These are phyloP conservation scores for Linum usitatissimum DNA, from an alignment of 345 rosid genomes.

Conservation along the genomic window DNA sequence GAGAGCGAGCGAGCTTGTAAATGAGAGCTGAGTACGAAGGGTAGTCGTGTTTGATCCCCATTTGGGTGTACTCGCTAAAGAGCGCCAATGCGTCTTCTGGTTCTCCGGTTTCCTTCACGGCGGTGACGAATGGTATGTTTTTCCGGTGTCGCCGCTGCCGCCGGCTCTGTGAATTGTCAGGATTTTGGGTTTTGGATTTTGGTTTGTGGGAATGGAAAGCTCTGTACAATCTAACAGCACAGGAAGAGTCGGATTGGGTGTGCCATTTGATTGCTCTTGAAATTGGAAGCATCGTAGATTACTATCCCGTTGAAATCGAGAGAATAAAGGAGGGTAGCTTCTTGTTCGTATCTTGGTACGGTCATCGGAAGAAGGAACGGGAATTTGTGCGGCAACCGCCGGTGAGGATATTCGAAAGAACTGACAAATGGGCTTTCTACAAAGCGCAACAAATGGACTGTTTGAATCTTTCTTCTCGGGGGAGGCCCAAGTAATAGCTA, in stretches of 20 bases:
- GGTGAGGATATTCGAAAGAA: too few species aligned
- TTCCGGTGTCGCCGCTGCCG: constrained; percentile 22
- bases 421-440: too few species aligned
- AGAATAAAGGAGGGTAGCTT: too few species aligned
- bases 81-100: constrained; percentile 63
- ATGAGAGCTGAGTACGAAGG: constrained; percentile 72
- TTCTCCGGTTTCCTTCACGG: constrained; percentile 39
- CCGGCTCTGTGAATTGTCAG: constrained; percentile 9
- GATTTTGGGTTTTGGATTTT: constrained; percentile 24
- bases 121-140: constrained; percentile 37
- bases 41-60: constrained; percentile 64
- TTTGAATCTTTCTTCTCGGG: too few species aligned
- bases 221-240: not conserved
- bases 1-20: constrained; percentile 61
- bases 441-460: too few species aligned
- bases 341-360: too few species aligned
- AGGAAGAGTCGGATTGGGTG: not conserved
- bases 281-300: not conserved
- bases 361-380: too few species aligned
- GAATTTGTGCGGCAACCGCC: too few species aligned
- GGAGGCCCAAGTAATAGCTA: too few species aligned
- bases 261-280: not conserved
- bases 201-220: constrained; percentile 20
- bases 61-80: constrained; percentile 39
- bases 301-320: too few species aligned